Evolutionary conservation across 2,329 filamentous ascomycete species (phyloP).

Genomic region (Aplosporella prunicola): DNA sequence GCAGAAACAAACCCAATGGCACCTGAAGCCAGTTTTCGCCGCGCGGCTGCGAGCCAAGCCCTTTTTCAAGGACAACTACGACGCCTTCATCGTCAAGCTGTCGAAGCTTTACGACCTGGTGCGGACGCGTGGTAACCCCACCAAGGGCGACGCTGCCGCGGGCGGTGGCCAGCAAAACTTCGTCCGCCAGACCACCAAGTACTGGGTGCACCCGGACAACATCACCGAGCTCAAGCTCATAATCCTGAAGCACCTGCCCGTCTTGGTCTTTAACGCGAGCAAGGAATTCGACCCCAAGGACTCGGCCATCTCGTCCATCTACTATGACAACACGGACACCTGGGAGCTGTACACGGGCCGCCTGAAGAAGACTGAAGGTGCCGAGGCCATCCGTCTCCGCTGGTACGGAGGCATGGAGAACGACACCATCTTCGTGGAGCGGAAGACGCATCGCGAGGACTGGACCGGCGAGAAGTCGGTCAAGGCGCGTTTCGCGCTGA

Average conservation of each 20-base stretch:
- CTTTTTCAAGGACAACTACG: slow-evolving; percentile 98
- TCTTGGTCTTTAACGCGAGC: slow-evolving; percentile 92
- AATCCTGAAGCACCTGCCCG: slow-evolving; percentile 92
- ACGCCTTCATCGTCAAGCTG: slow-evolving; percentile 86
- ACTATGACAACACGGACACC: slow-evolving; percentile 89
- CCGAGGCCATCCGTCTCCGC: slow-evolving; percentile 87
- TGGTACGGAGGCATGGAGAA: slow-evolving; percentile 98
- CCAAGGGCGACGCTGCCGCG: slow-evolving; percentile 83
- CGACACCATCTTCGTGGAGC: slow-evolving; percentile 92
- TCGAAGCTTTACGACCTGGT: slow-evolving; percentile 94
- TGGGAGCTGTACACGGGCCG: slow-evolving; percentile 94
- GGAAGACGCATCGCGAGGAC: slow-evolving; percentile 96
- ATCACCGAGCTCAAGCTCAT: slow-evolving; percentile 97
- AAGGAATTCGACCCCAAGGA: slow-evolving; percentile 92
- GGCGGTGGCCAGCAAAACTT: slow-evolving; percentile 93
- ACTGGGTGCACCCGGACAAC: slow-evolving; percentile 98
- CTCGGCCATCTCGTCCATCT: slow-evolving; percentile 94
- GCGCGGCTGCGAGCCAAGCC: slow-evolving; percentile 89
- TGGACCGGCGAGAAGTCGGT: slow-evolving; percentile 99
- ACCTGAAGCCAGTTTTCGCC: slow-evolving; percentile 91
- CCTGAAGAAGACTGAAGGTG: slow-evolving; percentile 94
- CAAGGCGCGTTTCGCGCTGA: slow-evolving; percentile 88
- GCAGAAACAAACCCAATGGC: slow-evolving; percentile 89
- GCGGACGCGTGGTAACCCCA: slow-evolving; percentile 81
- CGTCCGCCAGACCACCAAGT: slow-evolving; percentile 94